Conservation (phyloP, 495 filamentous ascomycete genomes). For the Talaromyces thailandensis region DNA sequence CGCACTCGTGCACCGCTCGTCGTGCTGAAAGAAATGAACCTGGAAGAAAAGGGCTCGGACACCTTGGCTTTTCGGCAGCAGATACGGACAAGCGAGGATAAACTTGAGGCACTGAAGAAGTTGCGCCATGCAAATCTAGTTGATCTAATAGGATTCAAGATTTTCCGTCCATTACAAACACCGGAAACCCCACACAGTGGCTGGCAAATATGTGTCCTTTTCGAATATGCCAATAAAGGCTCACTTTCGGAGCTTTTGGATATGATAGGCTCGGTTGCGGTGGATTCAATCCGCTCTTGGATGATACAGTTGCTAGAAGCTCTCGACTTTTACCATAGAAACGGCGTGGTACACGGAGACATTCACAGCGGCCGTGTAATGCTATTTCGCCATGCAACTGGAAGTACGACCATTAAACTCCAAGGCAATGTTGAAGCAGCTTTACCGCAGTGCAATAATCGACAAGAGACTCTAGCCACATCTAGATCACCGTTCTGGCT, state of each 20-base stretch:
- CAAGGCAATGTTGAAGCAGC: conserved; percentile 34
- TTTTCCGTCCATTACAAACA: conserved; percentile 35
- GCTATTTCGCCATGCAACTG: conserved; percentile 36
- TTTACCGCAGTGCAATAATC: conserved; percentile 20
- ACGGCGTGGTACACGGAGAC: conserved; percentile 71
- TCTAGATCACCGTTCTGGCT: conserved; percentile 75
- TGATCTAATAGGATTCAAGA: conserved; percentile 72
- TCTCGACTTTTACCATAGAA: conserved; percentile 74
- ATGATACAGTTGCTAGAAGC: conserved; percentile 85
- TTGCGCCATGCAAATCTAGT: conserved; percentile 70
- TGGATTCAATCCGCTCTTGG: conserved; percentile 70
- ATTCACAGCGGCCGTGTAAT: conserved; percentile 72
- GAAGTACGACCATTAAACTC: conserved; percentile 36
- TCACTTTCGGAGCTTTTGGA: conserved; percentile 75
- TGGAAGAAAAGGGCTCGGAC: conserved; percentile 25
- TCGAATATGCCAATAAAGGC: conserved; percentile 69
- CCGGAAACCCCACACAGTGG: conserved; percentile 21
- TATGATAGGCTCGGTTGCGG: conserved; percentile 60
- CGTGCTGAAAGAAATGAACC: conserved; percentile 52
- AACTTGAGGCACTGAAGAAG: conserved; percentile 63
- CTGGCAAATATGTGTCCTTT: conserved; percentile 79
- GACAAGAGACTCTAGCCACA: conserved; percentile 38
- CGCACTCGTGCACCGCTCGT: conserved; percentile 47
- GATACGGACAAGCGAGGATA: conserved; percentile 58
- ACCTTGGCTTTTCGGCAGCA: conserved; percentile 43